Evolutionary conservation across 73 alveolate genomes (phyloP).

Genomic region (Uronychia binucleata): DNA sequence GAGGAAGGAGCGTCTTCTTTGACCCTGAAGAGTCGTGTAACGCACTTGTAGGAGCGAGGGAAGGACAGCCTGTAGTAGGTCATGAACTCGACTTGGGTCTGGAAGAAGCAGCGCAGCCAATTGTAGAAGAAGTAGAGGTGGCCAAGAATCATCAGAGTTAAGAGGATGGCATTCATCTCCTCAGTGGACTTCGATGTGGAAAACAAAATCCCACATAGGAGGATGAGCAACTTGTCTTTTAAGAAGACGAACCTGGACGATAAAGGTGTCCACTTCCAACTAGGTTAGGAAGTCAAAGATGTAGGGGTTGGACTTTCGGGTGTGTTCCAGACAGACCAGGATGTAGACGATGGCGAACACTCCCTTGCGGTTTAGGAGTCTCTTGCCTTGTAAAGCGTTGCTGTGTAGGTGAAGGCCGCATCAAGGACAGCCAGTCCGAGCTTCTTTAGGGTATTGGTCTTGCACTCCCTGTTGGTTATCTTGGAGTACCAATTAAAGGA

Average conservation of each 20-base stretch:
- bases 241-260: not conserved
- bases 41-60: not conserved
- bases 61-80: not conserved
- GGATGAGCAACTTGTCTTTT: not conserved
- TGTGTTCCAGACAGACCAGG: not conserved
- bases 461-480: too few species aligned
- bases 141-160: not conserved
- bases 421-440: not conserved
- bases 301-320: not conserved
- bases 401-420: not conserved
- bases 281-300: not conserved
- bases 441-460: not conserved
- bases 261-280: not conserved
- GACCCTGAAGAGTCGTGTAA: not conserved
- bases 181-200: not conserved
- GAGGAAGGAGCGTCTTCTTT: not conserved
- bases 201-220: not conserved
- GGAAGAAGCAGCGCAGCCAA: not conserved
- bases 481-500: not conserved
- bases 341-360: not conserved
- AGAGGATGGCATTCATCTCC: not conserved
- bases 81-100: not conserved
- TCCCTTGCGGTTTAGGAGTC: not conserved
- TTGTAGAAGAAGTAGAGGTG: not conserved
- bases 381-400: not conserved